Percentiles rank a stretch among this genome's conserved stretches.
phyloP scores from a whole-genome alignment of 1,284 basidiomycete species.

The Pseudozyma thailandica region DNA sequence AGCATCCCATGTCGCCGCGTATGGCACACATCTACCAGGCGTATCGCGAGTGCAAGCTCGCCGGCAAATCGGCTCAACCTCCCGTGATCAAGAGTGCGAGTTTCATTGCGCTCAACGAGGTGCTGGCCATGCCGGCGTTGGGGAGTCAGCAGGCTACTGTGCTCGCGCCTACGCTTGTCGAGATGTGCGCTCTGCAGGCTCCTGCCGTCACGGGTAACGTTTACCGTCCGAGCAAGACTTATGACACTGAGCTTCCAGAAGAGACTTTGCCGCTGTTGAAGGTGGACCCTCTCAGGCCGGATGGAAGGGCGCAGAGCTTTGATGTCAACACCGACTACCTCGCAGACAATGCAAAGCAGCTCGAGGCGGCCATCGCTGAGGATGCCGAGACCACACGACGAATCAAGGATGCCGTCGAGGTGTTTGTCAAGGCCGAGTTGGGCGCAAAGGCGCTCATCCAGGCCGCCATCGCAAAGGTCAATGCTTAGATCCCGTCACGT shows the following conservation, averaged over 20 bases:
- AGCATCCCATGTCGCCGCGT: conserved; percentile 37
- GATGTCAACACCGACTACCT: conserved; percentile 25
- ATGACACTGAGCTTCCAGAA: conserved; percentile 20
- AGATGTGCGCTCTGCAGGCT: conserved; percentile 20
- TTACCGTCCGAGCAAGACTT: conserved; percentile 34
- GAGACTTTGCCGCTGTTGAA: conserved; percentile 15
- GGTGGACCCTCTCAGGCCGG: conserved; percentile 29
- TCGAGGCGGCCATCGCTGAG: conserved; percentile 15
- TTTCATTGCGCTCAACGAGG: conserved; percentile 39
- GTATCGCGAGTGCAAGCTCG: conserved; percentile 14
- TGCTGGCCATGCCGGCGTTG: conserved; percentile 32
- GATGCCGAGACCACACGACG: conserved; percentile 30
- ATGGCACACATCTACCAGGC: conserved; percentile 46
- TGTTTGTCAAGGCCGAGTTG: conserved; percentile 28
- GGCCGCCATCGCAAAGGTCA: conserved; percentile 26
- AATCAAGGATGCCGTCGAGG: conserved; percentile 37
- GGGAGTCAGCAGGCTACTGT: conserved; percentile 38
- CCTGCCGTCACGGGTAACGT: conserved; percentile 7
- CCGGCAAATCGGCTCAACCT: background rate
- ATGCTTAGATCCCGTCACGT: background rate
- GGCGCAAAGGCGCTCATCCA: conserved; percentile 31
- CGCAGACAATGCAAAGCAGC: conserved; percentile 13
- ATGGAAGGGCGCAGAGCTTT: conserved; percentile 19
- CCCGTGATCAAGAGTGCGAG: conserved; percentile 36
- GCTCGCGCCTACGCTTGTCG: conserved; percentile 24